These are phyloP conservation scores for Camellia japonica DNA, from an alignment of 148 eudicot genomes.

Conservation along the genomic window DNA sequence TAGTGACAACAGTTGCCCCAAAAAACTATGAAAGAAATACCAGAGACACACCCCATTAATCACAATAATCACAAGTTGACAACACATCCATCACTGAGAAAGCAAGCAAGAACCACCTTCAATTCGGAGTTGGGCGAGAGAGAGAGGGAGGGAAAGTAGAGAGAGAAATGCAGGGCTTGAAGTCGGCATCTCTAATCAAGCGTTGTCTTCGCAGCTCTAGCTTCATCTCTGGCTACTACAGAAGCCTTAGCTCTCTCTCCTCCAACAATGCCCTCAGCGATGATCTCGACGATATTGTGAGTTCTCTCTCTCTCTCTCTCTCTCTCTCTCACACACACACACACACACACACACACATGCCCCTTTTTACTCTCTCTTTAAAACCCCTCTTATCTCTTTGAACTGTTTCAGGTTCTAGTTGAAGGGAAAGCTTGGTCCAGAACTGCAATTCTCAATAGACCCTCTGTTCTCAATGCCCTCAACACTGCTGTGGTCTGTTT, in stretches of 20 bases:
- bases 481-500: slow-evolving; percentile 48
- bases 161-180: slow-evolving; percentile 33
- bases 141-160: neutral
- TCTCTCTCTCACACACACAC: neutral
- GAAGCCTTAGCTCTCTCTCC: slow-evolving; percentile 18
- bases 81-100: too few relatives aligned
- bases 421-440: slow-evolving; percentile 60
- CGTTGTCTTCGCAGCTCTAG: slow-evolving; percentile 13
- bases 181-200: slow-evolving; percentile 24
- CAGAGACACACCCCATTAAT: too few relatives aligned
- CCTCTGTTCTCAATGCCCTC: slow-evolving; percentile 62
- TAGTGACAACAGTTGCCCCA: too few relatives aligned
- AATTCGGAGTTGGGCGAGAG: too few relatives aligned
- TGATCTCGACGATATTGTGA: slow-evolving; percentile 27
- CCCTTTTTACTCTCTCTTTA: neutral
- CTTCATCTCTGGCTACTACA: neutral
- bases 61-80: too few relatives aligned
- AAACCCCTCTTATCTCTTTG: neutral
- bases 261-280: slow-evolving; percentile 17
- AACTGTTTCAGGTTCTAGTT: slow-evolving; percentile 48
- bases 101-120: too few relatives aligned
- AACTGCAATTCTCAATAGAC: slow-evolving; percentile 74
- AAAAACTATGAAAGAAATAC: too few relatives aligned
- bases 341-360: neutral
- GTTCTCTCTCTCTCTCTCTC: neutral